Conservation (phyloP, 164 flowering plant genomes). For the Saururus chinensis region DNA sequence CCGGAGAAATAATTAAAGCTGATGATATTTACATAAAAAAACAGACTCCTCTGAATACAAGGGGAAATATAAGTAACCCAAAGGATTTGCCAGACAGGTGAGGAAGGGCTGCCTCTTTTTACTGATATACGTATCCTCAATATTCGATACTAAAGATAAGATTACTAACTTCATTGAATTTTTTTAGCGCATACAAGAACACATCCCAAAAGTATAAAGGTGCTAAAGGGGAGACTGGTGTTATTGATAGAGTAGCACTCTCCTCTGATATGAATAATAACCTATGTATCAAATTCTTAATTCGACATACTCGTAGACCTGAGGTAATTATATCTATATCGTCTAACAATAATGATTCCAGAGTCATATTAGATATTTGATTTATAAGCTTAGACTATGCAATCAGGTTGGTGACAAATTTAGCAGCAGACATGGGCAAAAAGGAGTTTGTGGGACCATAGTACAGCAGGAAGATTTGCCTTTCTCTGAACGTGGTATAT, state of each 20-base stretch:
- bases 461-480: constrained; percentile 94
- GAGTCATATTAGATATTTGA: neutral
- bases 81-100: constrained; percentile 38
- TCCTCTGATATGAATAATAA: constrained; percentile 39
- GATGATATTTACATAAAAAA: constrained; percentile 60
- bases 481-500: constrained; percentile 89
- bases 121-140: neutral
- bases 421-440: constrained; percentile 99
- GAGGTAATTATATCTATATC: constrained; percentile 33
- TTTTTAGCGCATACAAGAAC: constrained; percentile 43
- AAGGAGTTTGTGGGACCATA: constrained; percentile 96
- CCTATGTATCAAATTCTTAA: constrained; percentile 47
- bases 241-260: constrained; percentile 78
- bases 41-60: constrained; percentile 39
- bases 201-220: constrained; percentile 42
- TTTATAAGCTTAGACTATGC: neutral
- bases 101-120: constrained; percentile 10
- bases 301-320: constrained; percentile 90
- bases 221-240: constrained; percentile 61
- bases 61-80: constrained; percentile 11
- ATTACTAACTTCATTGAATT: constrained; percentile 2
- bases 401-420: constrained; percentile 89
- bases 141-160: neutral
- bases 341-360: neutral
- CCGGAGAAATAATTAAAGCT: constrained; percentile 70